A percentile compares a stretch with the other conserved stretches of the same genome.
phyloP scores from a whole-genome alignment of 495 filamentous ascomycete species.

The Hapsidospora chrysogenum region DNA sequence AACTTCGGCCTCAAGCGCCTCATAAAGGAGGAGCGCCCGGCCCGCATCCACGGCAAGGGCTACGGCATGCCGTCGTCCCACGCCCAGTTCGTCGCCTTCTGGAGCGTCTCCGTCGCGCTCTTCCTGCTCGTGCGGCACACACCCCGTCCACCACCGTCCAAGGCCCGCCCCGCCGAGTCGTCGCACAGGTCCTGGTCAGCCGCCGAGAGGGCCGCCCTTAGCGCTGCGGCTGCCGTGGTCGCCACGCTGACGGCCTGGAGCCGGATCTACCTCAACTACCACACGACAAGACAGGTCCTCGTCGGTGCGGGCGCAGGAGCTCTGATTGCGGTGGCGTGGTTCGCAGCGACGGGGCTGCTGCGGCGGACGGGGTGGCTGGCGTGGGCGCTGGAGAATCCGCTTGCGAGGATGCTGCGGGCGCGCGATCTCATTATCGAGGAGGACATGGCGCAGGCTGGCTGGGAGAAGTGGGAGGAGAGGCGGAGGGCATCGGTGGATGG shows the following conservation, averaged over 20 bases:
- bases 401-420: conserved; percentile 48
- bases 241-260: conserved; percentile 62
- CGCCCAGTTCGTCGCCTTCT: conserved; percentile 85
- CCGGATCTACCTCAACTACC: conserved; percentile 83
- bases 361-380: conserved; percentile 43
- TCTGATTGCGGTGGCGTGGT: conserved; percentile 64
- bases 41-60: conserved; percentile 67
- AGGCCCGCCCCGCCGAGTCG: background rate
- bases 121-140: conserved; percentile 69
- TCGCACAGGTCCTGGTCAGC: conserved; percentile 31
- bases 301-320: conserved; percentile 60
- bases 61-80: conserved; percentile 99
- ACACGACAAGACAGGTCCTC: conserved; percentile 74
- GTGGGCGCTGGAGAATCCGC: conserved; percentile 52
- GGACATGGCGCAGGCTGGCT: conserved; percentile 80
- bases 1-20: conserved; percentile 81
- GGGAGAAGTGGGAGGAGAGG: conserved; percentile 73
- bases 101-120: conserved; percentile 62
- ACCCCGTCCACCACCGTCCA: conserved; percentile 16
- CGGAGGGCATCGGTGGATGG: conserved; percentile 7
- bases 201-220: conserved; percentile 37
- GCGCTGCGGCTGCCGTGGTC: conserved; percentile 34
- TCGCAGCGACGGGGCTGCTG: conserved; percentile 44
- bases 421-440: conserved; percentile 80
- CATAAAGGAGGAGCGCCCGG: conserved; percentile 82